Conservation (phyloP, 306 rosid species). For the Prinsepia uniflora region DNA sequence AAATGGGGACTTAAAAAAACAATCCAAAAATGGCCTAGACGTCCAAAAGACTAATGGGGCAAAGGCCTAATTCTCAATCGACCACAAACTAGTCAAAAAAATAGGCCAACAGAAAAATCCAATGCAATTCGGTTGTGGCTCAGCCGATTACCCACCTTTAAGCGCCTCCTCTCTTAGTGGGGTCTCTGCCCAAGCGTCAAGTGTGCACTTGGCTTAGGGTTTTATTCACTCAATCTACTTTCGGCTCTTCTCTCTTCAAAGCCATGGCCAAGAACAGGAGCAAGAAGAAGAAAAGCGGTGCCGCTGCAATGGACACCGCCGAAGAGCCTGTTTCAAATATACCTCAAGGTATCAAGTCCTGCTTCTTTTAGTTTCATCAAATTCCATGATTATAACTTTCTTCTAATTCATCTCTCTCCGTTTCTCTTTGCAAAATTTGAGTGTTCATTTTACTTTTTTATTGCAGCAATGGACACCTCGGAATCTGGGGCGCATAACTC, state of each 20-base stretch:
- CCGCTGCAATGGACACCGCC: constrained; percentile 46
- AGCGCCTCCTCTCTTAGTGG: neutral
- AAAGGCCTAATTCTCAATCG: too few relatives aligned
- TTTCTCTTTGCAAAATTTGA: too few relatives aligned
- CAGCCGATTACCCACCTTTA: neutral
- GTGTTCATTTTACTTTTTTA: neutral
- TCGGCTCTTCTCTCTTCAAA: neutral
- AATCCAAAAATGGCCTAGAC: too few relatives aligned
- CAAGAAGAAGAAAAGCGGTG: constrained; percentile 45
- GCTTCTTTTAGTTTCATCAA: neutral
- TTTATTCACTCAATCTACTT: neutral
- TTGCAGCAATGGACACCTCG: constrained; percentile 68
- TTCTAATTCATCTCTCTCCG: neutral
- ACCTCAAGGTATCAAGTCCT: constrained; percentile 45
- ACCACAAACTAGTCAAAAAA: too few relatives aligned
- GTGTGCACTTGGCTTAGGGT: constrained; percentile 15
- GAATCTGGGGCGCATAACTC: constrained; percentile 43
- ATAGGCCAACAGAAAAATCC: too few relatives aligned
- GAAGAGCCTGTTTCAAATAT: constrained; percentile 29
- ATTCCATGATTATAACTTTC: neutral
- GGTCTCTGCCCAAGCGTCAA: neutral
- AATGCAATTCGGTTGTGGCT: too few relatives aligned
- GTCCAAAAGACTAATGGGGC: too few relatives aligned
- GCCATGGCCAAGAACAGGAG: constrained; percentile 66
- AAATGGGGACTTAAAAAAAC: too few relatives aligned